phyloP scores from a whole-genome alignment of 768 basidiomycete species.

The Sporobolomyces phaffii region DNA sequence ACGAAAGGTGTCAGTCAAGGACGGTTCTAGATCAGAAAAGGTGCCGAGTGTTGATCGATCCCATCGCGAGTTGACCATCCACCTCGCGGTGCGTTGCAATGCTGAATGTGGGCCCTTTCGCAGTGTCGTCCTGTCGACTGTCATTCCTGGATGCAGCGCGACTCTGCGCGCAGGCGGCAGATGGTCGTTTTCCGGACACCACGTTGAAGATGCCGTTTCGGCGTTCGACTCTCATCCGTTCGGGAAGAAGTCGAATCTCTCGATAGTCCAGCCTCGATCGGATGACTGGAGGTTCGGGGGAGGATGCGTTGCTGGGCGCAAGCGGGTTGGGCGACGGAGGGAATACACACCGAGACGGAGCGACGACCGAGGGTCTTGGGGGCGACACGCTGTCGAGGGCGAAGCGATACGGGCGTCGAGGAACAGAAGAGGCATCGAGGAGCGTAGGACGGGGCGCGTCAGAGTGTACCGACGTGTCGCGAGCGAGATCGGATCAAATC shows the following conservation, averaged over 20 bases:
- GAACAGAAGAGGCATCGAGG: too few species aligned
- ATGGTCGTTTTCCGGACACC: too few species aligned
- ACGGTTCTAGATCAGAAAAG: not conserved
- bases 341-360: conserved; percentile 8
- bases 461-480: too few species aligned
- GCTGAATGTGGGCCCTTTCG: too few species aligned
- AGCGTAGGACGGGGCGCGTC: too few species aligned
- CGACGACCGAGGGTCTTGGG: conserved; percentile 17
- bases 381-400: conserved; percentile 7
- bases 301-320: too few species aligned
- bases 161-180: not conserved
- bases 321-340: not conserved
- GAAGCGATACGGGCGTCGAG: too few species aligned
- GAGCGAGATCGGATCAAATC: conserved; percentile 7
- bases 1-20: not conserved
- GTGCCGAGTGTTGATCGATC: not conserved
- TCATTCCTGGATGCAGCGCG: not conserved
- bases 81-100: not conserved
- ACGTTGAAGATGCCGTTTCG: too few species aligned
- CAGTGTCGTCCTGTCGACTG: not conserved
- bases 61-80: not conserved
- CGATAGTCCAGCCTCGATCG: too few species aligned
- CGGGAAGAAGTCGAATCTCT: too few species aligned
- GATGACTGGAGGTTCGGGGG: too few species aligned
- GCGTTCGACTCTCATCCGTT: too few species aligned